A percentile compares a stretch with the other conserved stretches of the same genome.
These are phyloP conservation scores for Avena eriantha DNA, from an alignment of 176 grass and related monocot species.

Conservation along the genomic window DNA sequence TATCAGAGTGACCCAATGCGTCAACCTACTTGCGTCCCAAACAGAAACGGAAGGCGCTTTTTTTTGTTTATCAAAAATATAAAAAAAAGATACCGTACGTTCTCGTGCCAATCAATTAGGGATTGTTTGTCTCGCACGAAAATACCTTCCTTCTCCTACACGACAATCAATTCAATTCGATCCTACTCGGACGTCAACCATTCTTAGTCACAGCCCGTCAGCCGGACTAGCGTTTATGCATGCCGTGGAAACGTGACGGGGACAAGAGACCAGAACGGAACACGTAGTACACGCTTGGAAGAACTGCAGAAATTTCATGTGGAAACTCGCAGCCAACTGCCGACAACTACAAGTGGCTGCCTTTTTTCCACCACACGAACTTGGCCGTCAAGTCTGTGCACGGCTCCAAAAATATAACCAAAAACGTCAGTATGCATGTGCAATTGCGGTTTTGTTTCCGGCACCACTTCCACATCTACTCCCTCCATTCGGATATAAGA, in stretches of 20 bases:
- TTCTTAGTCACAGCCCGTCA: neutral
- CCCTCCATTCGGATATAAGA: no score
- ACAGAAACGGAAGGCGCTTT: no score
- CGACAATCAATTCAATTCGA: neutral
- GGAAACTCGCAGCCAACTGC: constrained; percentile 8
- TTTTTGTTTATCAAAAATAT: neutral
- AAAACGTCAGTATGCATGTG: neutral
- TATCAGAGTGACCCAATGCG: neutral
- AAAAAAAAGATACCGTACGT: neutral
- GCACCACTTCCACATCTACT: neutral
- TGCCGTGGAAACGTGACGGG: constrained; percentile 10
- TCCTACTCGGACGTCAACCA: constrained; percentile 23
- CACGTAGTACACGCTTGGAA: neutral
- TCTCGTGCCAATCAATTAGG: neutral
- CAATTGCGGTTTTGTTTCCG: neutral
- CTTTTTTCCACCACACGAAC: constrained; percentile 9
- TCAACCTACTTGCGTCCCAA: neutral
- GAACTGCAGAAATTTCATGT: neutral
- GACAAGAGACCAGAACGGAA: neutral
- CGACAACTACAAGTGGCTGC: neutral
- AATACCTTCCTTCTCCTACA: neutral
- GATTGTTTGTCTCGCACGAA: neutral
- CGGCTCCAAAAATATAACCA: neutral
- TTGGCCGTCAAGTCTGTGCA: neutral
- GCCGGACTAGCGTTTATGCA: neutral